Evolutionary conservation across 495 filamentous ascomycete species (phyloP).

Genomic region (Pseudevernia furfuracea): DNA sequence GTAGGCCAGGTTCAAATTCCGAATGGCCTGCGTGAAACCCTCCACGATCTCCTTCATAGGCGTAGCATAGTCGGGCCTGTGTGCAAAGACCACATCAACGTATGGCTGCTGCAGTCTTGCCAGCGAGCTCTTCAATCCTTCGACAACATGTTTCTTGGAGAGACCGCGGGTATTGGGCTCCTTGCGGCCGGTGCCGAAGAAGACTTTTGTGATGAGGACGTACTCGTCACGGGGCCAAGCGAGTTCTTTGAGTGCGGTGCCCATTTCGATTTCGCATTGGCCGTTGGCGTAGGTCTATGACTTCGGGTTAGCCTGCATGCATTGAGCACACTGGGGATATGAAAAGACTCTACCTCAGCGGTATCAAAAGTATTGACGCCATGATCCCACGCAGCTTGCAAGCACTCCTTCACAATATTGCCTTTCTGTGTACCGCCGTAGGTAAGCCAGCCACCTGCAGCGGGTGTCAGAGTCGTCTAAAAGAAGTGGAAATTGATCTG

Average conservation of each 20-base stretch:
- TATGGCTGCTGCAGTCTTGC: conserved; percentile 60
- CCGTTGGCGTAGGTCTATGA: conserved; percentile 58
- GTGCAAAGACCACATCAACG: conserved; percentile 76
- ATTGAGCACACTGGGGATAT: background rate
- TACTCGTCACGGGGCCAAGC: conserved; percentile 33
- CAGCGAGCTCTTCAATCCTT: conserved; percentile 58
- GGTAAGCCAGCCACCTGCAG: conserved; percentile 42
- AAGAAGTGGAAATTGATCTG: conserved; percentile 17
- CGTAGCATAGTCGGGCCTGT: conserved; percentile 65
- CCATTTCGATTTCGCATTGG: conserved; percentile 67
- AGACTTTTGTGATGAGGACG: conserved; percentile 43
- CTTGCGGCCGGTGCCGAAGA: conserved; percentile 61
- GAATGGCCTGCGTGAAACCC: conserved; percentile 74
- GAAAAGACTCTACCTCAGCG: conserved; percentile 42
- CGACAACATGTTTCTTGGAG: conserved; percentile 74
- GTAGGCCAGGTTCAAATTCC: conserved; percentile 62
- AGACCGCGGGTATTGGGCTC: conserved; percentile 67
- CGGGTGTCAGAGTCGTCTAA: background rate
- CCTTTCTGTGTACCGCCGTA: conserved; percentile 50
- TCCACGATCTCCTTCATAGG: conserved; percentile 84
- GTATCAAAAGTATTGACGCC: conserved; percentile 70
- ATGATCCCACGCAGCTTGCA: conserved; percentile 68
- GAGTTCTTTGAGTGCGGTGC: conserved; percentile 53
- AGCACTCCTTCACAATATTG: conserved; percentile 56
- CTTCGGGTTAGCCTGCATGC: background rate